Evolutionary conservation across 108 stramenopile genomes (phyloP).

Genomic region (Pseudonitzschia pungens): DNA sequence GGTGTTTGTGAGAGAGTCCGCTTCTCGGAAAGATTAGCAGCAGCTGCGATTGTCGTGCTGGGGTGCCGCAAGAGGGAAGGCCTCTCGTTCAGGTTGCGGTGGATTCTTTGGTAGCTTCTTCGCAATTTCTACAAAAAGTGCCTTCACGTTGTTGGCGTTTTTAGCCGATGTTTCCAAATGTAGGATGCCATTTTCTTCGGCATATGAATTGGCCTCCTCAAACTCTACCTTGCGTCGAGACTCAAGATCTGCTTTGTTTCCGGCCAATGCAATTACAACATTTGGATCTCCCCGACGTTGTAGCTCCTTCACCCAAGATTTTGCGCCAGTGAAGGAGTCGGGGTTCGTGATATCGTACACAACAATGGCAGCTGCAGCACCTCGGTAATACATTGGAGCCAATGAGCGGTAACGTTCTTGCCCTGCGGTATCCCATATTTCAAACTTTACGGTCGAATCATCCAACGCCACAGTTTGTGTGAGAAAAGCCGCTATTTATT

Average conservation of each 20-base stretch:
- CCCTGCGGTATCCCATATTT: constrained; percentile 99
- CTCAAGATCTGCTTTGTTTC: constrained; percentile 93
- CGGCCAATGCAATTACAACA: constrained; percentile 97
- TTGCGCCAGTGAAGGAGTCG: constrained; percentile 96
- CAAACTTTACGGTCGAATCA: constrained; percentile 96
- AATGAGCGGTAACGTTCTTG: constrained; percentile 98
- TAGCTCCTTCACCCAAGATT: constrained; percentile 98
- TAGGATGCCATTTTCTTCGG: constrained; percentile 90
- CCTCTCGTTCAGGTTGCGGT: constrained; percentile 89
- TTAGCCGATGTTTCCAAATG: constrained; percentile 97
- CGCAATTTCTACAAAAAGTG: constrained; percentile 87
- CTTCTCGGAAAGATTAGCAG: constrained; percentile 60
- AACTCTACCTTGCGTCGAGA: constrained; percentile 86
- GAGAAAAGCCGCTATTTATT: constrained; percentile 86
- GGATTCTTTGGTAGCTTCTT: constrained; percentile 92
- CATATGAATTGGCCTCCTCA: constrained; percentile 93
- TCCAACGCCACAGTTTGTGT: constrained; percentile 94
- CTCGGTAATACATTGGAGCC: constrained; percentile 94
- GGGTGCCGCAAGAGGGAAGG: constrained; percentile 87
- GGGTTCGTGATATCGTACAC: constrained; percentile 98
- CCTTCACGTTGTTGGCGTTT: constrained; percentile 93
- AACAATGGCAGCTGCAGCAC: constrained; percentile 63
- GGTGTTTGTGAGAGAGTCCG: neutral
- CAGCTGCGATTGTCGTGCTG: constrained; percentile 82
- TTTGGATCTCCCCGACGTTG: constrained; percentile 97